Conservation (phyloP, 129 eudicot species). For the Escallonia herrerae region DNA sequence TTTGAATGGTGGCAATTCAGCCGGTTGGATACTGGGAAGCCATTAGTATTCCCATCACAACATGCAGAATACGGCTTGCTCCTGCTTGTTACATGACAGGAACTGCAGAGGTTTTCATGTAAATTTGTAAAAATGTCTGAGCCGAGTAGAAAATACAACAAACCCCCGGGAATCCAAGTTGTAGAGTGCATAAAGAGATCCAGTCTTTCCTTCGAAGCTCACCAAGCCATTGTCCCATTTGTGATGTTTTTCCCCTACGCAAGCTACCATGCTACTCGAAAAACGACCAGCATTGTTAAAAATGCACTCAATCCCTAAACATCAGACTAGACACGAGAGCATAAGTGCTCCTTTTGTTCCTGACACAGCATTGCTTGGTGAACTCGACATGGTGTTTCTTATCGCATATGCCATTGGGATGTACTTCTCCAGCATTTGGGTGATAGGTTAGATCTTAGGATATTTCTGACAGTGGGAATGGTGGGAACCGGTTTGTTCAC, state of each 20-base stretch:
- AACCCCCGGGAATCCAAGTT: constrained; percentile 56
- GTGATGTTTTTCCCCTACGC: constrained; percentile 69
- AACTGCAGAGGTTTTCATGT: constrained; percentile 19
- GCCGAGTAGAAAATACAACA: constrained; percentile 8
- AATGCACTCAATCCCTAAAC: constrained; percentile 86
- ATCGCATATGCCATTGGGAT: constrained; percentile 71
- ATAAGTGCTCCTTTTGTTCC: constrained; percentile 27
- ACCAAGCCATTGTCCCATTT: constrained; percentile 61
- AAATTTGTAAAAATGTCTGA: constrained; percentile 15
- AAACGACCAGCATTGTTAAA: constrained; percentile 81
- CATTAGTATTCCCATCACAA: no score
- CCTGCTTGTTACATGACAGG: not conserved
- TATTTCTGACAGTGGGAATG: constrained; percentile 80
- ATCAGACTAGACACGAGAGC: constrained; percentile 13
- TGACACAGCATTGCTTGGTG: constrained; percentile 81
- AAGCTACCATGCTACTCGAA: constrained; percentile 65
- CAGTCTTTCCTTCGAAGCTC: constrained; percentile 49
- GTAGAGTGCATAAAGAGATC: constrained; percentile 38
- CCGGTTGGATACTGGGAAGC: no score
- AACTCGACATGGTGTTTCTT: constrained; percentile 81
- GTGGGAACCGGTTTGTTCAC: constrained; percentile 87
- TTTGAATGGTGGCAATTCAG: no score
- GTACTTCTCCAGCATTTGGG: constrained; percentile 84
- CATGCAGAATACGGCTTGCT: constrained; percentile 2
- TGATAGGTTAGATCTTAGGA: constrained; percentile 71